Evolutionary conservation across 441 rosid species (phyloP).

Genomic region (Gossypium aridum): DNA sequence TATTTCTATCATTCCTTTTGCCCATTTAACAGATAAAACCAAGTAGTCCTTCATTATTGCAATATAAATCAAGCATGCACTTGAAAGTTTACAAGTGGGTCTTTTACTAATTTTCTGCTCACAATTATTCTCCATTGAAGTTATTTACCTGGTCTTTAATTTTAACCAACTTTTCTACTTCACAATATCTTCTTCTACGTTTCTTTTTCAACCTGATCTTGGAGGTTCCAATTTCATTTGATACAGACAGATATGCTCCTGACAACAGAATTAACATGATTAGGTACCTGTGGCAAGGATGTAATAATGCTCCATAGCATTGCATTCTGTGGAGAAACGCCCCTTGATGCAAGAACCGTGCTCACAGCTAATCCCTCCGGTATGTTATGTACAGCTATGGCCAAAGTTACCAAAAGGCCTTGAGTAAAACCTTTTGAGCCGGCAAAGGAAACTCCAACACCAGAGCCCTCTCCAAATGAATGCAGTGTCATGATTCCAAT

Average conservation of each 20-base stretch:
- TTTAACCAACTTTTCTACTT: neutral
- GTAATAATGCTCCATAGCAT: slow-evolving; percentile 99
- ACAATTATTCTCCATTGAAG: neutral
- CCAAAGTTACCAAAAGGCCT: slow-evolving; percentile 95
- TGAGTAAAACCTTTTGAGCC: slow-evolving; percentile 93
- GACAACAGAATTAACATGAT: slow-evolving; percentile 9
- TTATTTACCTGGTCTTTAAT: neutral
- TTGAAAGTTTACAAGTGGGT: neutral
- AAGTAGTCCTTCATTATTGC: neutral
- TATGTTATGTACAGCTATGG: slow-evolving; percentile 95
- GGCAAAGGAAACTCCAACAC: slow-evolving; percentile 97
- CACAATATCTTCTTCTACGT: neutral
- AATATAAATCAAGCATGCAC: slow-evolving; percentile 1
- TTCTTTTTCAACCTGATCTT: slow-evolving; percentile 6
- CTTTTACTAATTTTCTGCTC: neutral
- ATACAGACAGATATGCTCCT: neutral
- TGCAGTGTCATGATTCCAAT: slow-evolving; percentile 99
- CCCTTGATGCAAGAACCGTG: slow-evolving; percentile 95
- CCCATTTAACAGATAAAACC: neutral
- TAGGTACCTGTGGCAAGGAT: slow-evolving; percentile 84
- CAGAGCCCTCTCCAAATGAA: slow-evolving; percentile 98
- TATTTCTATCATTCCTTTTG: neutral
- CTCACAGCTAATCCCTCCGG: slow-evolving; percentile 98
- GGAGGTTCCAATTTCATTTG: neutral
- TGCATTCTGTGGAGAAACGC: slow-evolving; percentile 98